phyloP scores from a whole-genome alignment of 495 filamentous ascomycete genomes.

The Hypoxylon perforatum region DNA sequence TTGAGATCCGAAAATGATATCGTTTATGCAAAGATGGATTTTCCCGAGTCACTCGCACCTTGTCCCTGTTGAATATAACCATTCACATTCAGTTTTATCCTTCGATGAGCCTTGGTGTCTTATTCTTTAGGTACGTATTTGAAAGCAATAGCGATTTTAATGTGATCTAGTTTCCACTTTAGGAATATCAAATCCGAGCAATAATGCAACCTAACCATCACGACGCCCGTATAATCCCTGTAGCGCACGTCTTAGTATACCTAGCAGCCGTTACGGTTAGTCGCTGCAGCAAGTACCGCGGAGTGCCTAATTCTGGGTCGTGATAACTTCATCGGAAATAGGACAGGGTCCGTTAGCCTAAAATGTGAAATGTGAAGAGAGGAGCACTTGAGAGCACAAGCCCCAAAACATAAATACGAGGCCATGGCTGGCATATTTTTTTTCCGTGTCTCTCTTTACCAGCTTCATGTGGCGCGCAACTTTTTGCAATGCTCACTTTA shows the following conservation, averaged over 20 bases:
- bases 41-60: too few species aligned
- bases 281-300: not conserved
- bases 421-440: not conserved
- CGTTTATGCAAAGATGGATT: too few species aligned
- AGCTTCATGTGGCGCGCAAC: not conserved
- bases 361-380: not conserved
- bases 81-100: too few species aligned
- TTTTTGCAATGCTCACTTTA: conserved; percentile 1
- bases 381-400: not conserved
- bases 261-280: not conserved
- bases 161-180: conserved; percentile 1
- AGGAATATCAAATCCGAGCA: conserved; percentile 1
- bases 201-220: not conserved
- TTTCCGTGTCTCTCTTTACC: not conserved
- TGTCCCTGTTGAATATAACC: too few species aligned
- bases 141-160: not conserved
- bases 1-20: too few species aligned
- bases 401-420: not conserved
- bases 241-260: not conserved
- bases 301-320: not conserved
- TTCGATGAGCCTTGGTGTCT: too few species aligned
- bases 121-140: too few species aligned
- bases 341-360: not conserved
- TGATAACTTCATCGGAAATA: not conserved
- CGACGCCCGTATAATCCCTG: not conserved